Conservation (phyloP, 352 stramenopile genomes). For the Globisporangium abappressorium region DNA sequence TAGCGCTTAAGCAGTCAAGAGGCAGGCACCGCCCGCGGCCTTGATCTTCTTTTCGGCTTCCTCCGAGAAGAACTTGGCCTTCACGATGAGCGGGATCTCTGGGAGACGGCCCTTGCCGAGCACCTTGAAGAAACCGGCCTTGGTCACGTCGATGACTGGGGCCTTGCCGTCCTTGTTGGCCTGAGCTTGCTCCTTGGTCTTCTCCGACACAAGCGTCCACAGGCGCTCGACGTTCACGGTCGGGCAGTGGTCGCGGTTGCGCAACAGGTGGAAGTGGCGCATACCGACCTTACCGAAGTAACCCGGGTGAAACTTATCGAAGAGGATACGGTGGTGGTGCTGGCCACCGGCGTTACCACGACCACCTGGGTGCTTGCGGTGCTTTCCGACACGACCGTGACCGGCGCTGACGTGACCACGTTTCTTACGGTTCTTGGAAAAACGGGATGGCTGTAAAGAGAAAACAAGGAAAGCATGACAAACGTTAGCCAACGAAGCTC, state of each 20-base stretch:
- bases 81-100: conserved; percentile 98
- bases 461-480: not conserved
- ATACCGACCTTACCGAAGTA: conserved; percentile 99
- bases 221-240: conserved; percentile 99
- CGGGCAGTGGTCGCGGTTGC: conserved; percentile 96
- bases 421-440: conserved; percentile 99
- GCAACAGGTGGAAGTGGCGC: conserved; percentile 98
- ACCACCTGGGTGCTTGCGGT: conserved; percentile 99
- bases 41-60: conserved; percentile 99
- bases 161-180: conserved; percentile 94
- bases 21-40: conserved; percentile 96
- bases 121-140: conserved; percentile 99
- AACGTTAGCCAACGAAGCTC: conserved; percentile 3
- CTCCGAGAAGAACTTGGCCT: conserved; percentile 99
- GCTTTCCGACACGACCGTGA: conserved; percentile 99
- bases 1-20: conserved; percentile 95
- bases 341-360: conserved; percentile 99
- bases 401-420: conserved; percentile 98
- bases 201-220: conserved; percentile 98
- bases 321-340: conserved; percentile 99
- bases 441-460: conserved; percentile 65
- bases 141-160: conserved; percentile 98
- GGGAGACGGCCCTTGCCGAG: conserved; percentile 98
- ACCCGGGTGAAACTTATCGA: conserved; percentile 99
- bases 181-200: conserved; percentile 97